Evolutionary conservation across 768 basidiomycete genomes (phyloP).

Genomic region (Tylopilus felleus): DNA sequence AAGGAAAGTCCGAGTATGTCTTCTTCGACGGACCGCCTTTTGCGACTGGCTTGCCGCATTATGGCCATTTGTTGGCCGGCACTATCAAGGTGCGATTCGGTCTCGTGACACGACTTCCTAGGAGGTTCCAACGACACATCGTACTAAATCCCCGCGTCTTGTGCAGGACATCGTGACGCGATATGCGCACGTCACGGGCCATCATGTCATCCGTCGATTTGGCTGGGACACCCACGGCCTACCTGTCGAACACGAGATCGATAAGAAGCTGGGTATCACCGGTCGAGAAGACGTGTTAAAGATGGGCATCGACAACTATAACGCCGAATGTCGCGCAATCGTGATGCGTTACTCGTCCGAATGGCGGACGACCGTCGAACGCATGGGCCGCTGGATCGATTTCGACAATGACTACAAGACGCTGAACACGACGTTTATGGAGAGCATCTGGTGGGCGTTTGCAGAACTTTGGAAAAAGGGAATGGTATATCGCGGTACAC

Average conservation of each 20-base stretch:
- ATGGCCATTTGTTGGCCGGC: constrained; percentile 89
- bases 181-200: constrained; percentile 90
- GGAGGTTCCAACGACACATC: not conserved
- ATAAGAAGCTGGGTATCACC: constrained; percentile 91
- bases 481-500: constrained; percentile 88
- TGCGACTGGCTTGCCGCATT: constrained; percentile 95
- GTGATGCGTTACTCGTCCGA: constrained; percentile 96
- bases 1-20: constrained; percentile 85
- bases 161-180: constrained; percentile 93
- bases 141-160: not conserved
- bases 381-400: constrained; percentile 99
- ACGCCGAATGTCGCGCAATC: constrained; percentile 92
- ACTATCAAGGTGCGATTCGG: constrained; percentile 77
- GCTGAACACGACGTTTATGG: constrained; percentile 91
- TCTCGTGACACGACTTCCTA: constrained; percentile 1
- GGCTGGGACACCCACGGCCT: constrained; percentile 99
- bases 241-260: constrained; percentile 99
- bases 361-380: constrained; percentile 93
- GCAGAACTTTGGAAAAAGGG: constrained; percentile 88
- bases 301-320: constrained; percentile 97
- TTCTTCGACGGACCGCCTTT: constrained; percentile 99
- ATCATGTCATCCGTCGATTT: constrained; percentile 89
- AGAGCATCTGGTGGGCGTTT: constrained; percentile 99
- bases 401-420: constrained; percentile 99
- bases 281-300: constrained; percentile 89